Percentiles rank a stretch among this genome's conserved stretches.
Evolutionary conservation across 805 yeast species (phyloP).

Genomic region (Brettanomyces sp.): DNA sequence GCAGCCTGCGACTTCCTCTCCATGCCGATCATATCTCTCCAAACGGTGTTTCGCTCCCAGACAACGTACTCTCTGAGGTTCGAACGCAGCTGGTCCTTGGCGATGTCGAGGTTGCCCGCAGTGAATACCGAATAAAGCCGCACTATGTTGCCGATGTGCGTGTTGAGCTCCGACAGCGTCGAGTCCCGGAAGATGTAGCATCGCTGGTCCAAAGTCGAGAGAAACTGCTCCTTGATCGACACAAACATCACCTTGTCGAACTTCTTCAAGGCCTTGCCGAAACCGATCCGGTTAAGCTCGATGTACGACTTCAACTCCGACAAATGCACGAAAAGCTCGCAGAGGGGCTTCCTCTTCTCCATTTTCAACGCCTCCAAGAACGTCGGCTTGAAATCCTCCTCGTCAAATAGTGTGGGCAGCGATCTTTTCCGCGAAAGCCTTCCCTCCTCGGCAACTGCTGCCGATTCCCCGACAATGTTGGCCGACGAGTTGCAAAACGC

Average conservation of each 20-base stretch:
- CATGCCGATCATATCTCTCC: constrained; percentile 92
- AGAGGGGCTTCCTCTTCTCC: constrained; percentile 57
- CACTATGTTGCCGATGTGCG: constrained; percentile 35
- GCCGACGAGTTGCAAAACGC: constrained; percentile 11
- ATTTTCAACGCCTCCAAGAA: constrained; percentile 44
- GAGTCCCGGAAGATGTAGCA: constrained; percentile 46
- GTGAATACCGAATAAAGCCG: constrained; percentile 31
- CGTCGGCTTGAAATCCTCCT: constrained; percentile 27
- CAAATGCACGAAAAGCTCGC: constrained; percentile 59
- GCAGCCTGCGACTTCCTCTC: constrained; percentile 84
- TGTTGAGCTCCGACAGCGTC: constrained; percentile 40
- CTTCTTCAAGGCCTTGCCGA: constrained; percentile 82
- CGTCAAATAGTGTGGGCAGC: constrained; percentile 25
- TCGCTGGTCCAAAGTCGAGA: constrained; percentile 34
- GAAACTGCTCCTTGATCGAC: constrained; percentile 48
- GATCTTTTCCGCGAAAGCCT: constrained; percentile 18
- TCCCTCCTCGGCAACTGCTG: constrained; percentile 9
- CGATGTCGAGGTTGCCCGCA: constrained; percentile 29
- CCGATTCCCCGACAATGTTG: background rate
- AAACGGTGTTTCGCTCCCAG: constrained; percentile 95
- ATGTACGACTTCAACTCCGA: constrained; percentile 78
- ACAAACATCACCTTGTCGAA: constrained; percentile 77
- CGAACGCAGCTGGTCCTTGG: constrained; percentile 37
- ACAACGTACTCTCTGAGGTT: constrained; percentile 84
- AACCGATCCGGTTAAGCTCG: constrained; percentile 82